Evolutionary conservation across 2,329 filamentous ascomycete genomes (phyloP), one percentile per base, ranked within the genome.

Genomic region (Ceratocystis cacaofunesta): DNA sequence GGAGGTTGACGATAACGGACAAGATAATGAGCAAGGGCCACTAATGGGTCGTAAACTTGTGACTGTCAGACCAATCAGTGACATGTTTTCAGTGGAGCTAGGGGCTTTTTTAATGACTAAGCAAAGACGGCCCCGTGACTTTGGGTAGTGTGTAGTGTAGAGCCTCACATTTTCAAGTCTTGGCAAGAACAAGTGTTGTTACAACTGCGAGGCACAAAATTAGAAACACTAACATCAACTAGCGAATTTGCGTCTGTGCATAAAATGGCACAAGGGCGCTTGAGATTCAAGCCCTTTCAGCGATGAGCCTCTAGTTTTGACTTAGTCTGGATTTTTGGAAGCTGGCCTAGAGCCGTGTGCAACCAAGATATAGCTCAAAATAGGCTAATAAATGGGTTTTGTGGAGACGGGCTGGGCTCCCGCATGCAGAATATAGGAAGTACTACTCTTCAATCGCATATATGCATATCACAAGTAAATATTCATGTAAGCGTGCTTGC

Each of bases 1-100:
- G 30, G 36, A 36, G 55, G 28, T 58, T 58, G 55, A 36, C 55
- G 55, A 58, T 58, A 58, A 58, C 55, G 55, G 55, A 36, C 55
- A 28, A n/a, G 55, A 58, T 58, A 36, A 58, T 32, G 55, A 36
- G 55, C 55, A 58, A 19, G 55, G 55, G 5, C 55, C 28, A 15
- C 55, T 32, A 15, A 19, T 58, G 55, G n/a, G 30, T n/a, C 28
- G 19, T 25, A 15, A 22, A 28, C 25, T 15, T 6, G 22, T 22
- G 48, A 10, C 8, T 25, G 19, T 10, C 17, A 15, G 22, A 25
- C 55, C 55, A 58, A 58, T 58, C 55, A 58, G 25, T 1, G 12
- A 5, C 28, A n/a, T 3, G 1, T 28, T 3, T 17, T 25, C 1
- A n/a, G 55, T 36, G 55, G 55, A n/a, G 12, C 55, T 5, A 8